These are phyloP conservation scores for Butyriboletus loyo DNA, from an alignment of 768 basidiomycete genomes.

Conservation along the genomic window DNA sequence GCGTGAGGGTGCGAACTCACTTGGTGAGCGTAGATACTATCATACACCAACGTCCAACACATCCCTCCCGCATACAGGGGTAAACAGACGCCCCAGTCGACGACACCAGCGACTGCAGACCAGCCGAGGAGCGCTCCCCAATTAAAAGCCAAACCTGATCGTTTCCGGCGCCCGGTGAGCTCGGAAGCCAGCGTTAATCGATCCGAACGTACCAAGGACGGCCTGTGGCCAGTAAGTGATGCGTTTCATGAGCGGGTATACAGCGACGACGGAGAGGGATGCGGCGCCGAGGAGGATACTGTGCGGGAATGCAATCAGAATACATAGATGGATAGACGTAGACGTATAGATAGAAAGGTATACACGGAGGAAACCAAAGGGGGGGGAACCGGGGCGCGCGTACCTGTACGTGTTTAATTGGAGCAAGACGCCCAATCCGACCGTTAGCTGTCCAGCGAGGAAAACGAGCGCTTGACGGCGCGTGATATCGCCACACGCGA, in stretches of 20 bases:
- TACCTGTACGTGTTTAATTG: constrained; percentile 97
- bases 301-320: neutral
- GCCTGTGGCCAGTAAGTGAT: constrained; percentile 97
- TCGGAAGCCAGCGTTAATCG: neutral
- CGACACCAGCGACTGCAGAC: constrained; percentile 84
- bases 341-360: too few species aligned
- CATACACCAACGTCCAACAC: constrained; percentile 95
- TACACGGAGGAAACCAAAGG: neutral
- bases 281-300: constrained; percentile 92
- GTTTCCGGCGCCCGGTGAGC: neutral
- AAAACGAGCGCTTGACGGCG: constrained; percentile 74
- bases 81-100: constrained; percentile 78
- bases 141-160: constrained; percentile 86
- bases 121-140: constrained; percentile 97
- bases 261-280: constrained; percentile 78
- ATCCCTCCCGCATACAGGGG: constrained; percentile 90
- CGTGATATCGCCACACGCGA: constrained; percentile 81
- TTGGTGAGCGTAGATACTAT: constrained; percentile 98
- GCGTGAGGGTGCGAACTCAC: constrained; percentile 37
- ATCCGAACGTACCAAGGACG: constrained; percentile 68
- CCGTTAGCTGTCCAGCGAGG: constrained; percentile 75
- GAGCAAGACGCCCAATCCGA: constrained; percentile 79
- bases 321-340: neutral
- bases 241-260: constrained; percentile 97
- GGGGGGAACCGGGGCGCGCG: too few species aligned